phyloP scores from a whole-genome alignment of 1,284 basidiomycete genomes.

The Pseudozyma sp. region DNA sequence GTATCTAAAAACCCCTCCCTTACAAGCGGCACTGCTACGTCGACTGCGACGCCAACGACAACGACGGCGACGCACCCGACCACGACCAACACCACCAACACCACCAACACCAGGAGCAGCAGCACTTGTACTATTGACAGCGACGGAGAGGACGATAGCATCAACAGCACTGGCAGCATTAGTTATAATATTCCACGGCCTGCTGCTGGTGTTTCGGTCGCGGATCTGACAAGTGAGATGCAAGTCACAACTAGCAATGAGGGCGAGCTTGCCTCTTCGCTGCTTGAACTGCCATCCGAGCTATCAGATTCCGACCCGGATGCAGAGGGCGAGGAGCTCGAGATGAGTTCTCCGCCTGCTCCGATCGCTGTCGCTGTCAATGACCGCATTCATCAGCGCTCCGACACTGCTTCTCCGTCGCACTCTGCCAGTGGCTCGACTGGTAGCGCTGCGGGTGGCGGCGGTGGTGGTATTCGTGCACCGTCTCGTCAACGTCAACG shows the following conservation, averaged over 20 bases:
- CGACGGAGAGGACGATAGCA: background rate
- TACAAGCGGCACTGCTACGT: slow-evolving; percentile 1
- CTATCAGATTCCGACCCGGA: slow-evolving; percentile 15
- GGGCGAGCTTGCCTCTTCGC: slow-evolving; percentile 1
- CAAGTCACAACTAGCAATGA: background rate
- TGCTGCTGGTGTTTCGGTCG: background rate
- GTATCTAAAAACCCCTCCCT: slow-evolving; percentile 13
- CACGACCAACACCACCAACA: background rate
- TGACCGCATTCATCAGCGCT: slow-evolving; percentile 15
- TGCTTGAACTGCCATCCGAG: slow-evolving; percentile 18
- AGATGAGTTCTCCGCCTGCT: background rate
- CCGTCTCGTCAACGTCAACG: slow-evolving; percentile 22
- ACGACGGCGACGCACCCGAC: background rate
- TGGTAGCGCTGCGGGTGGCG: background rate
- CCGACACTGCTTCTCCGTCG: slow-evolving; percentile 20
- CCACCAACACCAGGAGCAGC: background rate
- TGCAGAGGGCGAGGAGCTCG: background rate
- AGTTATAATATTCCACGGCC: no score
- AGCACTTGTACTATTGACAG: background rate
- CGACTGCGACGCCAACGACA: slow-evolving; percentile 5
- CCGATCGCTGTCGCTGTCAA: background rate
- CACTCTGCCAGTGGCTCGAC: no score
- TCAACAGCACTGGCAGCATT: no score
- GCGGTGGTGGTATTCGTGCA: background rate
- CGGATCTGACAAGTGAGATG: background rate